These are phyloP conservation scores for Forsythia viridissima DNA, from an alignment of 257 asterid genomes.

Conservation along the genomic window DNA sequence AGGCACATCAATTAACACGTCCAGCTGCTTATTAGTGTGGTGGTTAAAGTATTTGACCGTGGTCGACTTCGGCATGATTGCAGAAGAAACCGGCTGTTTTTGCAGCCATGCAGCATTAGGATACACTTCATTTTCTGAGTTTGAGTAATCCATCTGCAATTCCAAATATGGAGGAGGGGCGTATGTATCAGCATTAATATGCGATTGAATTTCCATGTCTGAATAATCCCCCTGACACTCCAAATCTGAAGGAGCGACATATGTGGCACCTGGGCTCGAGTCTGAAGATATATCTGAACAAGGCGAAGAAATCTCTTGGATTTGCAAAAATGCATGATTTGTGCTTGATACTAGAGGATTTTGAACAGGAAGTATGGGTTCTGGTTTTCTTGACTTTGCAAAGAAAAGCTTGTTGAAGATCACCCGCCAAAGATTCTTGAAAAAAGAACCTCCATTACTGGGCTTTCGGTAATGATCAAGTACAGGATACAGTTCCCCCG, in stretches of 20 bases:
- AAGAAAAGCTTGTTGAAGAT: neutral
- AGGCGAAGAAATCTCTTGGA: neutral
- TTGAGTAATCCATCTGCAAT: neutral
- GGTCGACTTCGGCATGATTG: neutral
- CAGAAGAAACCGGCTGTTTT: neutral
- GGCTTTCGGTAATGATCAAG: neutral
- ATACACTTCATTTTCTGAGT: neutral
- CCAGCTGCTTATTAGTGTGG: neutral
- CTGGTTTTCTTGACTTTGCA: neutral
- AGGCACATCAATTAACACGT: constrained; percentile 1
- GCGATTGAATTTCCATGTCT: neutral
- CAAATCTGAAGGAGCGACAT: neutral
- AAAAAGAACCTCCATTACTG: neutral
- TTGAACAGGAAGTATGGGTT: no score
- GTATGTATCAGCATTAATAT: neutral
- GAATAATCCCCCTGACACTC: neutral
- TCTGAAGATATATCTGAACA: neutral
- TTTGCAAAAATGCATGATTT: neutral
- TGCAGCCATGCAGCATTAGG: neutral
- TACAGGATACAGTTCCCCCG: neutral
- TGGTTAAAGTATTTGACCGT: neutral
- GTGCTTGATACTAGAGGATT: neutral
- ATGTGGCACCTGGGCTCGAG: neutral
- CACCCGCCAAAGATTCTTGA: no score
- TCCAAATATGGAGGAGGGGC: neutral